Base-by-base conservation (phyloP, 192 early-diverging fungal species). In the Backusella morwellensis region DNA sequence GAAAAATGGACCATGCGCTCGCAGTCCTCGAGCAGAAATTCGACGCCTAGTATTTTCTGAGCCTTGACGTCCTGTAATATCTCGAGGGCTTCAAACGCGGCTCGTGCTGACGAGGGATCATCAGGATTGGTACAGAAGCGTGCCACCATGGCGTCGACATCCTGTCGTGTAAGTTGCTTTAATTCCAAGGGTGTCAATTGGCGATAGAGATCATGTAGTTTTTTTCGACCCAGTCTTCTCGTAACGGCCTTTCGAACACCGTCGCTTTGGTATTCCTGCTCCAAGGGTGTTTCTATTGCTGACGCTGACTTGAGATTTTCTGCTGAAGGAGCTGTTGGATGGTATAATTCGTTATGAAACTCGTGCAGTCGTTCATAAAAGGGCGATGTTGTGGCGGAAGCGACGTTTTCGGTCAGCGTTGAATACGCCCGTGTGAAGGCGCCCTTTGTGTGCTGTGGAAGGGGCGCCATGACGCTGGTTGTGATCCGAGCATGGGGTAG, bases 1-100 rank as follows among this genome's bases (percentile, higher is more conserved):
- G 70, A 29, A 19, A 72, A 50, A 6, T 72, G 23, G 6, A 72
- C 42, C 70, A 72, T 47, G 3, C 6, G 21, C 32, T 72, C 70
- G 6, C 41, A 32, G 17, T 72, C 26, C 15, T 44, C 5, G 29
- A 29, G 23, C 11, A 6, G 4, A 50, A 72, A 72, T 17, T 5
- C 14, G 26, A 44, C 42, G 6, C 23, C 6, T 7, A 11, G 12
- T 47, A 40, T 29, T 23, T 72, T 32, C 26, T 14, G 11, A 23
- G 56, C 56, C 21, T 72, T 72, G 6, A 72, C 26, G 50, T 72
- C 70, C 32, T 72, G 26, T 32, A 72, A 72, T 19, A 72, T 72
- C 29, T 72, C 14, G 17, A 72, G 21, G 4, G 14, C 70, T 34
- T 72, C 70, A 15, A 29, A 23, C 21, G n/a, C 42, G 23, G 70